Evolutionary conservation across 306 rosid genomes (phyloP).

Genomic region (Elaeagnus macrophylla): DNA sequence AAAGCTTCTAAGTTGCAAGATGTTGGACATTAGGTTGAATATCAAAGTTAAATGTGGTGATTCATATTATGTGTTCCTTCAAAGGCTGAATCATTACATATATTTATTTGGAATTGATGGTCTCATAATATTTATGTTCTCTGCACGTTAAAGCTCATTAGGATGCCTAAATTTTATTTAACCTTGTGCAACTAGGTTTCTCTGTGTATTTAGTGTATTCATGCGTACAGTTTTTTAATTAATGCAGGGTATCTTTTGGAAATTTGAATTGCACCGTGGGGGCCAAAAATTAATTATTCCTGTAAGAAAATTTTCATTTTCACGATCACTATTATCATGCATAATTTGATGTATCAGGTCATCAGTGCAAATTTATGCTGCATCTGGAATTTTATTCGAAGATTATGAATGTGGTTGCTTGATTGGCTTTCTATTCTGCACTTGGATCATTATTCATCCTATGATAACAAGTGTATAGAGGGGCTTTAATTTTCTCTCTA

Average conservation of each 20-base stretch:
- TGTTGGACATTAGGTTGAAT: too few species aligned
- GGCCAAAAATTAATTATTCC: conserved; percentile 87
- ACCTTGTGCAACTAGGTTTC: neutral
- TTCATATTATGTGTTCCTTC: too few species aligned
- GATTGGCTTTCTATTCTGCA: too few species aligned
- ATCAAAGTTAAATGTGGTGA: too few species aligned
- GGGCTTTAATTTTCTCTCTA: too few species aligned
- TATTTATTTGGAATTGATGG: too few species aligned
- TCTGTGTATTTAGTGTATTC: neutral
- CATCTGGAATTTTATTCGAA: neutral
- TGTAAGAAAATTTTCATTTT: conserved; percentile 39
- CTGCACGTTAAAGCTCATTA: neutral
- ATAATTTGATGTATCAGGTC: conserved; percentile 1
- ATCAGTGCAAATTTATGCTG: conserved; percentile 6
- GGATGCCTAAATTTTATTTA: neutral
- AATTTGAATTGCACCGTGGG: conserved; percentile 74
- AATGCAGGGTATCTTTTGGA: conserved; percentile 84
- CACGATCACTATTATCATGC: conserved; percentile 10
- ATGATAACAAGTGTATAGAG: too few species aligned
- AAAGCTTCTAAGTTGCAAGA: too few species aligned
- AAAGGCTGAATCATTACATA: too few species aligned
- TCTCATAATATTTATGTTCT: neutral
- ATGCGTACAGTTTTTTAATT: conserved; percentile 14
- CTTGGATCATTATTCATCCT: too few species aligned
- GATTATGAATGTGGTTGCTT: too few species aligned